Percentiles rank a stretch among this genome's conserved stretches.
phyloP scores from a whole-genome alignment of 768 basidiomycete species.

The Mycena chlorophos region DNA sequence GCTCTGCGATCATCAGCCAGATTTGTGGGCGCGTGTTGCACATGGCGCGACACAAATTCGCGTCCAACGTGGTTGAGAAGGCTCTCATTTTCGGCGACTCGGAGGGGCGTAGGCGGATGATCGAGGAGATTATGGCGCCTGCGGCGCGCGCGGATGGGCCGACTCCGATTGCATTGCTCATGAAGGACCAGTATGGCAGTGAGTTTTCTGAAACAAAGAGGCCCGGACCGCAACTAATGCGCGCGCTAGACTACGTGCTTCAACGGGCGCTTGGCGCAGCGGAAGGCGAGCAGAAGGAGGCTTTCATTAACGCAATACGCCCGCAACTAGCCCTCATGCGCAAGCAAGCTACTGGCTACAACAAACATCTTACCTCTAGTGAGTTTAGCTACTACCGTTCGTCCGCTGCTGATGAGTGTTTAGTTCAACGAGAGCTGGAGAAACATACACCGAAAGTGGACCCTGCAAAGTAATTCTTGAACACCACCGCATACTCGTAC shows the following conservation, averaged over 20 bases:
- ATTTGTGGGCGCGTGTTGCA: slow-evolving; percentile 76
- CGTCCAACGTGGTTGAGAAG: slow-evolving; percentile 95
- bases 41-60: slow-evolving; percentile 88
- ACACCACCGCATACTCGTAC: not conserved
- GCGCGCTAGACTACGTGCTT: slow-evolving; percentile 72
- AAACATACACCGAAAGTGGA: slow-evolving; percentile 27
- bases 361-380: slow-evolving; percentile 83
- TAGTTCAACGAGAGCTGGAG: slow-evolving; percentile 72
- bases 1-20: slow-evolving; percentile 60
- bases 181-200: slow-evolving; percentile 92
- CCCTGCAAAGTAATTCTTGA: not conserved
- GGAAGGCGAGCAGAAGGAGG: slow-evolving; percentile 71
- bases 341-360: slow-evolving; percentile 68
- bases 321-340: slow-evolving; percentile 72
- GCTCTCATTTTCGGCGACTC: slow-evolving; percentile 67
- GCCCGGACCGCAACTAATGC: not conserved
- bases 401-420: slow-evolving; percentile 2
- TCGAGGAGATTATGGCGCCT: slow-evolving; percentile 78
- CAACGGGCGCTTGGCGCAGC: slow-evolving; percentile 73
- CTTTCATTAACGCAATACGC: slow-evolving; percentile 59
- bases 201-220: slow-evolving; percentile 32
- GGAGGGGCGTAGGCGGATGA: slow-evolving; percentile 64
- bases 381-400: slow-evolving; percentile 30
- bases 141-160: slow-evolving; percentile 58
- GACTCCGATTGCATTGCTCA: slow-evolving; percentile 68